Evolutionary conservation across 192 early-diverging fungal species (phyloP).

Genomic region (Hyaloraphidium curvatum): DNA sequence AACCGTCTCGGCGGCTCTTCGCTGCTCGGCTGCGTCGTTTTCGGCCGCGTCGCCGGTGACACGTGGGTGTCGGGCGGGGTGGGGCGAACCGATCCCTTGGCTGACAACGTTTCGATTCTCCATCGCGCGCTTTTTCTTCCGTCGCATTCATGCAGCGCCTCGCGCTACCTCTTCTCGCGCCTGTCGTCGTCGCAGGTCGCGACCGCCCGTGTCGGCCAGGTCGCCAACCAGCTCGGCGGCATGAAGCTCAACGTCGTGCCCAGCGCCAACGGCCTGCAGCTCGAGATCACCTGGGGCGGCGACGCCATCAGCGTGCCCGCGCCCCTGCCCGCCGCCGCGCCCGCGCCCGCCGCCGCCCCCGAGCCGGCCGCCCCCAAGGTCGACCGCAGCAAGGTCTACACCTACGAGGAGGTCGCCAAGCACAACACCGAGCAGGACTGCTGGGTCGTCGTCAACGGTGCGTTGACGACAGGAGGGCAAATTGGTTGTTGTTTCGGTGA

Average conservation of each 20-base stretch:
- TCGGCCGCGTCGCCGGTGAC: constrained; percentile 77
- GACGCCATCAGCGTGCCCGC: constrained; percentile 7
- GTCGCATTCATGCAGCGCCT: constrained; percentile 22
- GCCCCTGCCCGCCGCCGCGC: constrained; percentile 2
- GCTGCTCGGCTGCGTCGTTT: constrained; percentile 87
- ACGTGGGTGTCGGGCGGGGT: constrained; percentile 6
- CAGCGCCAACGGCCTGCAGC: constrained; percentile 19
- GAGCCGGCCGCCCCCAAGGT: constrained; percentile 15
- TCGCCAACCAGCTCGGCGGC: constrained; percentile 44
- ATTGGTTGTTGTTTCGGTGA: no score
- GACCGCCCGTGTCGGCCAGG: constrained; percentile 37
- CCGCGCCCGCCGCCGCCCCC: constrained; percentile 7
- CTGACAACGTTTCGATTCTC: neutral
- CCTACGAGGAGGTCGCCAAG: constrained; percentile 61
- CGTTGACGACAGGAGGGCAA: no score
- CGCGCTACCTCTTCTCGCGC: constrained; percentile 31
- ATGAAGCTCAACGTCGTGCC: constrained; percentile 38
- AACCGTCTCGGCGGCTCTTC: constrained; percentile 90
- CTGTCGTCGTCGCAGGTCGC: constrained; percentile 29
- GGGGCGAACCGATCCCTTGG: neutral
- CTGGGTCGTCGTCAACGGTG: constrained; percentile 77
- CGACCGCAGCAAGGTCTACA: constrained; percentile 21
- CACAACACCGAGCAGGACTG: constrained; percentile 64
- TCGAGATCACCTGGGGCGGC: constrained; percentile 31
- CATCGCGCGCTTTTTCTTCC: neutral